phyloP scores from a whole-genome alignment of 805 yeast genomes.

The Blastobotrys muscicola region DNA sequence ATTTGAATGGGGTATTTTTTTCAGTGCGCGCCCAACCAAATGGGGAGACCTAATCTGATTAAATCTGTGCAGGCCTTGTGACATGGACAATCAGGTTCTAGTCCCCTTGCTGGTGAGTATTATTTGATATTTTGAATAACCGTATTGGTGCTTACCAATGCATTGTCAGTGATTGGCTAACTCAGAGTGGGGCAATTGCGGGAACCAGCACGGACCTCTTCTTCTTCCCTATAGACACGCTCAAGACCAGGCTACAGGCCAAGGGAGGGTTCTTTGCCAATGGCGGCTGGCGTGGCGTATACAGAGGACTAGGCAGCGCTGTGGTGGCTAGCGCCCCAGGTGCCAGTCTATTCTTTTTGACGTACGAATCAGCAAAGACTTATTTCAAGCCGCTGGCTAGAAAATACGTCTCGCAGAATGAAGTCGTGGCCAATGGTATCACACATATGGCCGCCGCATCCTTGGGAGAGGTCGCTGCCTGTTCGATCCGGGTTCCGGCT shows the following conservation, averaged over 20 bases:
- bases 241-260: conserved; percentile 92
- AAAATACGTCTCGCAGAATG: conserved; percentile 14
- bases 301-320: conserved; percentile 87
- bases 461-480: conserved; percentile 86
- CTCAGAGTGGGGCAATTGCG: conserved; percentile 70
- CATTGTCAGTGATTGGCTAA: neutral
- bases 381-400: conserved; percentile 30
- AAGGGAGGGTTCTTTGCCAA: conserved; percentile 85
- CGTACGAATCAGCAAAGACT: conserved; percentile 70
- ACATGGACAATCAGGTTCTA: no score
- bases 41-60: no score
- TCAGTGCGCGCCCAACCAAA: no score
- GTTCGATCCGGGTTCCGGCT: conserved; percentile 91
- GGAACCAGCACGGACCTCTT: conserved; percentile 93
- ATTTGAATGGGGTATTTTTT: no score
- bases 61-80: no score
- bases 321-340: conserved; percentile 91
- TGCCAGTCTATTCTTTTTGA: conserved; percentile 67
- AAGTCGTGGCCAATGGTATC: conserved; percentile 31
- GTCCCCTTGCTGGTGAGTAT: no score
- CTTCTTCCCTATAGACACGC: conserved; percentile 92
- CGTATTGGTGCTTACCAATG: no score
- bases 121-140: no score
- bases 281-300: conserved; percentile 91
- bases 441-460: conserved; percentile 87